These are phyloP conservation scores for Sporobolomyces pararoseus DNA, from an alignment of 768 basidiomycete species.

Conservation along the genomic window DNA sequence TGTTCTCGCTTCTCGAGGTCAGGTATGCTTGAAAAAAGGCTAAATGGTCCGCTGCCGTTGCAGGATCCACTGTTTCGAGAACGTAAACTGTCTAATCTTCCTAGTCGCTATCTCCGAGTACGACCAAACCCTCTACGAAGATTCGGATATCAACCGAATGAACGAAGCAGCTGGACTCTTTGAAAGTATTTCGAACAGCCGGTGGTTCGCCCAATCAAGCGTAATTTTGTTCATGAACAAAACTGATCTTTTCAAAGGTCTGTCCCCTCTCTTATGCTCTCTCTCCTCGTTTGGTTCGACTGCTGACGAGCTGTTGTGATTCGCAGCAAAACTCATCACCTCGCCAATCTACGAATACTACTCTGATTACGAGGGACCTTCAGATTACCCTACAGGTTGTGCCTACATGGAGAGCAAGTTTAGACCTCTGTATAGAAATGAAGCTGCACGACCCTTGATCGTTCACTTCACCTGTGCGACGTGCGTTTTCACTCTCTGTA, in stretches of 20 bases:
- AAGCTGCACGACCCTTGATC: conserved; percentile 47
- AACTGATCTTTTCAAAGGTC: conserved; percentile 71
- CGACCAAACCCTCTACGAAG: conserved; percentile 75
- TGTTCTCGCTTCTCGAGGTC: no score
- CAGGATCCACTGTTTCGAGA: conserved; percentile 85
- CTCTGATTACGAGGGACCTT: conserved; percentile 79
- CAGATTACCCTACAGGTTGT: conserved; percentile 81
- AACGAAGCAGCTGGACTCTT: conserved; percentile 93
- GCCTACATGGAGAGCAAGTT: conserved; percentile 74
- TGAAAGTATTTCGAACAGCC: conserved; percentile 95
- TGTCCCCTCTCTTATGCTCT: background rate
- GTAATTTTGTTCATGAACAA: conserved; percentile 58
- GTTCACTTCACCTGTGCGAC: conserved; percentile 44
- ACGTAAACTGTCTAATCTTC: conserved; percentile 89
- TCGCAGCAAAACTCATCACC: conserved; percentile 66
- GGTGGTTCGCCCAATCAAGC: conserved; percentile 93
- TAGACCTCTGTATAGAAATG: conserved; percentile 82
- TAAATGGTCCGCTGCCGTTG: background rate
- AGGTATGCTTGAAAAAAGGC: no score
- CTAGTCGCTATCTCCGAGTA: conserved; percentile 91
- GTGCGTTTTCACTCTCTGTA: background rate
- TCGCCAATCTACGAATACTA: conserved; percentile 83
- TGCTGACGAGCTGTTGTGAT: background rate
- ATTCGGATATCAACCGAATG: conserved; percentile 70
- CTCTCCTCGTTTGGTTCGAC: background rate